Conservation (phyloP, 139 green algal species). For the Microglena sp. region DNA sequence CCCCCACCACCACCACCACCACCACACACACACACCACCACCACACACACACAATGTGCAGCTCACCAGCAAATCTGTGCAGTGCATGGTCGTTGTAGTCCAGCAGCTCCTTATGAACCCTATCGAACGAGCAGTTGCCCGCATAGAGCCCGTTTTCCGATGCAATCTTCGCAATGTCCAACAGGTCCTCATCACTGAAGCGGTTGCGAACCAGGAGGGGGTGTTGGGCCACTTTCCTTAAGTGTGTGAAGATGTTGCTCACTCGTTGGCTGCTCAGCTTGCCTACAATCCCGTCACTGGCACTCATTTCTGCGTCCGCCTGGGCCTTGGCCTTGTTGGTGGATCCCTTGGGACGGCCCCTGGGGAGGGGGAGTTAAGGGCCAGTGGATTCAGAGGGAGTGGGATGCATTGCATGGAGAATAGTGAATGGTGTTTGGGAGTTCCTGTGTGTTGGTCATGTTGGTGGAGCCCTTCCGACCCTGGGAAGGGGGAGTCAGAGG, state of each 20-base stretch:
- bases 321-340: not conserved
- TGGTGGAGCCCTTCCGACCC: no score
- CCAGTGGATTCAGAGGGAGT: no score
- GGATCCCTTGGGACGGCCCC: no score
- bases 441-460: no score
- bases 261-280: slow-evolving; percentile 52
- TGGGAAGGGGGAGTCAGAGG: no score
- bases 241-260: slow-evolving; percentile 83
- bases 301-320: no score
- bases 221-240: slow-evolving; percentile 88
- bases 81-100: slow-evolving; percentile 72
- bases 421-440: no score
- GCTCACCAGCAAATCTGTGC: slow-evolving; percentile 74
- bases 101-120: slow-evolving; percentile 47
- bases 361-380: no score
- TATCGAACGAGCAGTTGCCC: slow-evolving; percentile 38
- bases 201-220: slow-evolving; percentile 74
- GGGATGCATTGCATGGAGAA: no score
- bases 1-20: no score
- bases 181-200: slow-evolving; percentile 55
- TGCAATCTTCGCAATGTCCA: slow-evolving; percentile 47
- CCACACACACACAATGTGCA: no score
- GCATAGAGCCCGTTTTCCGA: slow-evolving; percentile 44
- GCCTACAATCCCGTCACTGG: slow-evolving; percentile 11
- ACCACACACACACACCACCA: no score